Conservation (phyloP, 495 filamentous ascomycete species). For the Daldinia grandis region DNA sequence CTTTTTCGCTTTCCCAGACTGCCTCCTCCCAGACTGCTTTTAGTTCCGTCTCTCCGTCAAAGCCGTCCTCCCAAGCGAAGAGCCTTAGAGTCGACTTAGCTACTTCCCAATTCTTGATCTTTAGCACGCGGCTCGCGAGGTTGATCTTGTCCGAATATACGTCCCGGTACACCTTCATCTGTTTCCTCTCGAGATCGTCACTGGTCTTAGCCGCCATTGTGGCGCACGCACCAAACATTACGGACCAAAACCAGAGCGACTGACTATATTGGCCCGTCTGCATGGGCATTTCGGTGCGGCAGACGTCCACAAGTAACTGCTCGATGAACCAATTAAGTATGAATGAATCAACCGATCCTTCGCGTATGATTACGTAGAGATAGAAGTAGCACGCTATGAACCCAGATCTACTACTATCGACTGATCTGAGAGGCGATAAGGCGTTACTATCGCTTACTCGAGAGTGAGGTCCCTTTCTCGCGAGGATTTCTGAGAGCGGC, state of each 20-base stretch:
- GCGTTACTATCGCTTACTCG: constrained; percentile 37
- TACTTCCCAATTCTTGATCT: constrained; percentile 43
- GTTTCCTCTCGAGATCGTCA: constrained; percentile 37
- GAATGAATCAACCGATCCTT: constrained; percentile 43
- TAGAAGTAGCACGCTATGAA: constrained; percentile 50
- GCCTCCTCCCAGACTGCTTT: constrained; percentile 44
- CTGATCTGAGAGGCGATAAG: constrained; percentile 36
- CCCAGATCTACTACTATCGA: constrained; percentile 43
- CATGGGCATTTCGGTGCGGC: constrained; percentile 42
- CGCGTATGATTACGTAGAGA: constrained; percentile 46
- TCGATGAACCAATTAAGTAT: constrained; percentile 48
- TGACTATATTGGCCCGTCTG: constrained; percentile 42
- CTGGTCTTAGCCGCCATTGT: constrained; percentile 38
- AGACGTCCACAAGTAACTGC: constrained; percentile 46
- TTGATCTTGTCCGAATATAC: constrained; percentile 44
- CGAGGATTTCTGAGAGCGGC: constrained; percentile 41
- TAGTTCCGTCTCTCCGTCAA: constrained; percentile 45
- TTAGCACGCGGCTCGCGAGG: constrained; percentile 35
- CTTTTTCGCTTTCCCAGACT: constrained; percentile 37
- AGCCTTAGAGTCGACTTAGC: constrained; percentile 41
- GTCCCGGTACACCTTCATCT: constrained; percentile 39
- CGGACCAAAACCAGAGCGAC: constrained; percentile 48
- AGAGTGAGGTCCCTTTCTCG: constrained; percentile 38
- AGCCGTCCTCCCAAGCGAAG: constrained; percentile 46
- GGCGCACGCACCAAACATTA: constrained; percentile 45